Base-by-base conservation (phyloP, 176 grass and related monocot species). In the Hordeum marinum region DNA sequence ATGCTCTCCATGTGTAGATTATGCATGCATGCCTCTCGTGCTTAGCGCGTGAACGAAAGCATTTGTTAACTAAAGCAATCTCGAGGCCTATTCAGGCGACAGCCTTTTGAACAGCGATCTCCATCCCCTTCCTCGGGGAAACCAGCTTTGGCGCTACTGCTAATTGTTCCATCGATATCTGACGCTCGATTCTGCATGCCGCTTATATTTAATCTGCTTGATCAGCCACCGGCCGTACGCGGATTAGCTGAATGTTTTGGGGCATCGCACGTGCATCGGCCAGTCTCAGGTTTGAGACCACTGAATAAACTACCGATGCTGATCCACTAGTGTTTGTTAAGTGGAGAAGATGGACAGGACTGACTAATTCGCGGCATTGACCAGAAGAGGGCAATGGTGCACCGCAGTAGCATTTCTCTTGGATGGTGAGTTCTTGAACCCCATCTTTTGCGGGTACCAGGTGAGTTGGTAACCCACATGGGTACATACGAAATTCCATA, bases 71-170 rank as follows among this genome's bases (percentile, higher is more conserved):
- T 55, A 83, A 90, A 75, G 45, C 72, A 75, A 75, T 75, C 60
- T 90, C 85, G 81, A 90, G 85, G 76, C 4, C 85, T 66, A 75
- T 84, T 63, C 41, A 80, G 80, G 31, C 81, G 80, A 87, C 75
- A 90, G 60, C 18, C 80, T 87, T 87, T 84, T 42, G 68, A 80
- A 82, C 65, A 46, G 13, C 41, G 59, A 81, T 81, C 82, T 75
- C 87, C 63, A 79, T 83, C 15, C 63, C 15, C 63, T 18, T 23
- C 67, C 70, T 73, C 26, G 77, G 82, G 68, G 15, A 5, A 58
- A 23, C 80, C 80, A 59, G 71, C n/a, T 55, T 55, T 55, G 50
- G 50, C 50, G 50, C 18, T 55, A 73, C 5, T 40, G 35, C 67
- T 80, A 46, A 37, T 55, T 48, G 48, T 67, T 54, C 40, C 70